phyloP scores from a whole-genome alignment of 2,329 filamentous ascomycete species.

The Alternaria dauci region DNA sequence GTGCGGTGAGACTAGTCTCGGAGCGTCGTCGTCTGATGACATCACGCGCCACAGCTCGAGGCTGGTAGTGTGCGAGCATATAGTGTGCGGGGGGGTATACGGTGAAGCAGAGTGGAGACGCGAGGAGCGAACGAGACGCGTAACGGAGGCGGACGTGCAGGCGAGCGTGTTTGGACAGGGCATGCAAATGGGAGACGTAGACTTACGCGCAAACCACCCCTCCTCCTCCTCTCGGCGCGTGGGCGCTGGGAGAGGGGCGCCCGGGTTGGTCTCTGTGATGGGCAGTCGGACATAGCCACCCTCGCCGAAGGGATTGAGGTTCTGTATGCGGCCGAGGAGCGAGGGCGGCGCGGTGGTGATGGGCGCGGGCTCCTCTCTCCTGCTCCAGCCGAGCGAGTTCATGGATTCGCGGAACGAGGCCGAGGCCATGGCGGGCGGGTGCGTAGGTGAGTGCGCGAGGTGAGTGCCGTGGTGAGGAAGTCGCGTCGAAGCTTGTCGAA shows the following conservation, averaged over 20 bases:
- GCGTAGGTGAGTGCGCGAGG: too few species aligned
- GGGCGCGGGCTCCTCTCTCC: constrained; percentile 78
- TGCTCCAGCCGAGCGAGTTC: constrained; percentile 93
- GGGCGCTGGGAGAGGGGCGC: constrained; percentile 85
- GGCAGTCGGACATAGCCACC: constrained; percentile 91
- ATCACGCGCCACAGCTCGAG: constrained; percentile 37
- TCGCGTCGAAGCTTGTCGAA: constrained; percentile 30
- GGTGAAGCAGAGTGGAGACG: constrained; percentile 23
- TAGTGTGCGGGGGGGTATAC: constrained; percentile 6
- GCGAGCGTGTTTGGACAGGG: constrained; percentile 29
- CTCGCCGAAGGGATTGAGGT: constrained; percentile 85
- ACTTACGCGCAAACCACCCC: constrained; percentile 92
- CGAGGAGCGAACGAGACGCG: constrained; percentile 18
- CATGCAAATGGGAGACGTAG: constrained; percentile 45
- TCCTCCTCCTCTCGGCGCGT: constrained; percentile 92
- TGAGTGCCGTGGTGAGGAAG: too few species aligned
- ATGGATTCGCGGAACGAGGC: constrained; percentile 91
- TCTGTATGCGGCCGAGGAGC: constrained; percentile 81
- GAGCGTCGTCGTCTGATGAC: constrained; percentile 31
- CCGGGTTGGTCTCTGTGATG: constrained; percentile 75
- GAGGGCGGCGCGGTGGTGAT: constrained; percentile 77
- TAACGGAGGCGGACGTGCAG: constrained; percentile 14
- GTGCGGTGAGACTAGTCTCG: constrained; percentile 40
- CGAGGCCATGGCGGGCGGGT: constrained; percentile 72
- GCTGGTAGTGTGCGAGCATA: not conserved